Conservation (phyloP, 2,329 filamentous ascomycete species). For the Colletotrichum viniferum region DNA sequence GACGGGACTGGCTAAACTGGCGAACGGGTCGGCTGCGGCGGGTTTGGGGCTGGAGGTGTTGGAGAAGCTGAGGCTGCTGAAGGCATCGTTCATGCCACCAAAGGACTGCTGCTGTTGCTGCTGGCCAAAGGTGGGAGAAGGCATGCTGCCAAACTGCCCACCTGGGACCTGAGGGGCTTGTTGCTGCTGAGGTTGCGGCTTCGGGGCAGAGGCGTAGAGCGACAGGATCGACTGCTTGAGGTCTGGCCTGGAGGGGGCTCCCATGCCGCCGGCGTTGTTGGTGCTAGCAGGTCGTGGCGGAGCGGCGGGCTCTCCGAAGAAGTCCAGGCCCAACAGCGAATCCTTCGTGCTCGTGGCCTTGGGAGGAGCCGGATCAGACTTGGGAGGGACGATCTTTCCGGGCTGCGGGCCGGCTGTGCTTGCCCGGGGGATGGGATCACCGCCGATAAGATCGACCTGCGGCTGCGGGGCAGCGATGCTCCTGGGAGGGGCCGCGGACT, state of each 20-base stretch:
- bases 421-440: conserved; percentile 71
- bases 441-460: conserved; percentile 82
- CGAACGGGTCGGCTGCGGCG: conserved; percentile 61
- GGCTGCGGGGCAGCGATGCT: conserved; percentile 39
- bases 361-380: conserved; percentile 69
- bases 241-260: conserved; percentile 81
- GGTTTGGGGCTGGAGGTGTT: conserved; percentile 50
- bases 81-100: conserved; percentile 80
- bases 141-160: conserved; percentile 71
- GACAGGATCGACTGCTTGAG: conserved; percentile 97
- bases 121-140: conserved; percentile 58
- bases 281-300: conserved; percentile 86
- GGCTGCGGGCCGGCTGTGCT: conserved; percentile 73
- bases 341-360: conserved; percentile 79
- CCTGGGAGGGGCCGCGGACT: conserved; percentile 38
- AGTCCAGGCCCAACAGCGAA: conserved; percentile 90
- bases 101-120: conserved; percentile 51
- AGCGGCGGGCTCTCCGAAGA: conserved; percentile 77
- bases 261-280: conserved; percentile 63
- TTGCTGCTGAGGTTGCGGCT: conserved; percentile 65
- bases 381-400: conserved; percentile 59
- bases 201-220: conserved; percentile 84
- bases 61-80: conserved; percentile 51
- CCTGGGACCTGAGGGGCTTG: conserved; percentile 49
- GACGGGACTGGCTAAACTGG: conserved; percentile 54